Base-by-base conservation (phyloP, 2,329 filamentous ascomycete species). In the Monosporascus sp. region DNA sequence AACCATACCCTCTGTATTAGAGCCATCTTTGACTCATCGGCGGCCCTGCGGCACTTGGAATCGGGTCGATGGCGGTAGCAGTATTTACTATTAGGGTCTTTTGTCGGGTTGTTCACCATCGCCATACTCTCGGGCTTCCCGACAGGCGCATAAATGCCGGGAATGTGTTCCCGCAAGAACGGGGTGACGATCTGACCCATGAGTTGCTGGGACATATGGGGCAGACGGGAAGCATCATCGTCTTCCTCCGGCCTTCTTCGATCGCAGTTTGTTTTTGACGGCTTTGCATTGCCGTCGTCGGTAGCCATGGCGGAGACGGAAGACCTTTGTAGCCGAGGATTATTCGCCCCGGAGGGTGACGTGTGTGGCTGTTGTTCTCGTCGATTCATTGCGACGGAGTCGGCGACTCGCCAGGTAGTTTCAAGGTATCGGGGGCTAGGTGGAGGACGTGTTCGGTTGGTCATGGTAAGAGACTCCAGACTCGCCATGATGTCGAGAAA, bases 51-150 rank as follows among this genome's bases (percentile, higher is more conserved):
- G 73, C 94, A 99, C 73, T 97, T 96, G 51, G 93, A 84, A 70
- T 97, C 94, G 2, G 94, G 94, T 51, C 89, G 82, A 71, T 99
- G 94, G 52, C 94, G 86, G 70, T 99, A 99, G 74, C 94, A 99
- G 74, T 88, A 97, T 69, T 89, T 94, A 62, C 90, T 95, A 68
- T 92, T 96, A 37, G 79, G 81, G 57, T 84, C 81, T 63, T 70
- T 76, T 46, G 75, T 72, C 48, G 67, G 68, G 24, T 66, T 68
- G 51, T 64, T 60, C 53, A 62, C 52, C 61, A 70, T 71, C 56
- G 72, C 67, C 39, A 73, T 68, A 50, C 72, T 70, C 54, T 77
- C 75, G 7, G 74, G 72, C 61, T 83, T 83, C 55, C 88, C 86
- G 52, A 90, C 75, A 17, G 90, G 90, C 36, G 91, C 90, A 72